Base-by-base conservation (phyloP, 2,329 filamentous ascomycete genomes). In the Pezicula rhizophila region DNA sequence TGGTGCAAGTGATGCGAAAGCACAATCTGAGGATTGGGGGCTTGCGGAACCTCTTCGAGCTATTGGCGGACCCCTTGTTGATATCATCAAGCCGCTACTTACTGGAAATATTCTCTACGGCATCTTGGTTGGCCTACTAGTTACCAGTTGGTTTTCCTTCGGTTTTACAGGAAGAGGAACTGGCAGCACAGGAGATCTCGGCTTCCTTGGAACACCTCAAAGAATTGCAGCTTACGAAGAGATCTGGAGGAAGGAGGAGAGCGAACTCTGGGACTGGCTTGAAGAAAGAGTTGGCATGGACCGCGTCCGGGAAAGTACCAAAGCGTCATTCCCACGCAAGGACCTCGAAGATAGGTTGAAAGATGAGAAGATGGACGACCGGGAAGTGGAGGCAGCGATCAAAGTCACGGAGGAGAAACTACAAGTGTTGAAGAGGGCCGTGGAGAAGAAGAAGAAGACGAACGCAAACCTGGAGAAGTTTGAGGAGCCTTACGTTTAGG, bases 171-270 rank as follows among this genome's bases (percentile, higher is more conserved):
- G 55, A 64, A 65, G 46, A 41, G 61, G 67, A n/a, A 8, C 5
- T 17, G 55, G 65, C 26, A 62, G 65, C 1, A 72, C 67, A 49
- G 67, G 68, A 7, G 66, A 65, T 39, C 15, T 54, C 49, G 66
- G 66, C 2, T 72, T 68, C 59, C 54, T 70, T 54, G 39, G 63
- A 48, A 58, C 60, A 23, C 78, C 87, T 0, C 82, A 91, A 48
- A 80, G 90, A 5, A 70, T 90, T 14, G 82, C 85, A 2, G 89
- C 88, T 0, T 97, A 96, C 64, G 91, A 97, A 57, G 88, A 96
- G 68, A 86, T 97, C 62, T 99, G 64, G 58, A 56, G 61, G 45
- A 53, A 58, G 46, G 66, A 67, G 52, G 65, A 66, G 34, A 66
- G 63, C 41, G 64, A 67, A 42, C 51, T 67, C 1, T 66, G 66